Evolutionary conservation across 1,284 basidiomycete genomes (phyloP).

Genomic region (Rhodotorula sp.): DNA sequence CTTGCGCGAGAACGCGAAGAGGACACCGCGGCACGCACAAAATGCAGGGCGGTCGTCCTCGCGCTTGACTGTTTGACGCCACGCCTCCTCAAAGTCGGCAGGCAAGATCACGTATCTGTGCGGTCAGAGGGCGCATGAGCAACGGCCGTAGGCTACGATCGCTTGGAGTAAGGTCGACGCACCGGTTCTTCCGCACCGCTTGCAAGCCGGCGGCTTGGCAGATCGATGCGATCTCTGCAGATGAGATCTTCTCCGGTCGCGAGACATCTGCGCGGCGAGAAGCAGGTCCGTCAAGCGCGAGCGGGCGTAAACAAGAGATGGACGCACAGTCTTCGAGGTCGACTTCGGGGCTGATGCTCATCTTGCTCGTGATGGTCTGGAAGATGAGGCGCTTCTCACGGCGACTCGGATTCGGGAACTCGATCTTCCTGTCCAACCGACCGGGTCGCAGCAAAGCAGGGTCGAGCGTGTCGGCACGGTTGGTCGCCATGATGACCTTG

Average conservation of each 20-base stretch:
- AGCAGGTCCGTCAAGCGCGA: not conserved
- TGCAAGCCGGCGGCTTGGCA: slow-evolving; percentile 97
- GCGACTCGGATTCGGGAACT: slow-evolving; percentile 91
- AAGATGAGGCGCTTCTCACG: slow-evolving; percentile 97
- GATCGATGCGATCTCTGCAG: slow-evolving; percentile 92
- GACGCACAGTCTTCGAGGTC: slow-evolving; percentile 93
- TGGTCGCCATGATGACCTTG: slow-evolving; percentile 99
- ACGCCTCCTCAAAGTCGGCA: slow-evolving; percentile 96
- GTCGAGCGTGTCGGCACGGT: slow-evolving; percentile 92
- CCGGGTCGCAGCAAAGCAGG: slow-evolving; percentile 96
- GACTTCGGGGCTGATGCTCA: slow-evolving; percentile 97
- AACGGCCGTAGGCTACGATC: not conserved
- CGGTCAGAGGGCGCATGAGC: not conserved
- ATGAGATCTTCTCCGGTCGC: slow-evolving; percentile 90
- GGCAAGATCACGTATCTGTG: slow-evolving; percentile 88
- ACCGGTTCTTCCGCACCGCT: slow-evolving; percentile 58
- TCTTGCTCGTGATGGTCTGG: slow-evolving; percentile 95
- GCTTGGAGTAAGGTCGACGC: not conserved
- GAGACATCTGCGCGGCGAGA: slow-evolving; percentile 72
- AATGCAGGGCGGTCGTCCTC: slow-evolving; percentile 93
- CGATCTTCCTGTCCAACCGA: slow-evolving; percentile 97
- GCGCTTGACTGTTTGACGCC: slow-evolving; percentile 91
- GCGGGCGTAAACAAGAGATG: not conserved
- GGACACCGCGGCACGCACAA: slow-evolving; percentile 61
- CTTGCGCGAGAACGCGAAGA: not conserved